phyloP scores from a whole-genome alignment of 768 basidiomycete genomes.

The Termitomyces sp. region DNA sequence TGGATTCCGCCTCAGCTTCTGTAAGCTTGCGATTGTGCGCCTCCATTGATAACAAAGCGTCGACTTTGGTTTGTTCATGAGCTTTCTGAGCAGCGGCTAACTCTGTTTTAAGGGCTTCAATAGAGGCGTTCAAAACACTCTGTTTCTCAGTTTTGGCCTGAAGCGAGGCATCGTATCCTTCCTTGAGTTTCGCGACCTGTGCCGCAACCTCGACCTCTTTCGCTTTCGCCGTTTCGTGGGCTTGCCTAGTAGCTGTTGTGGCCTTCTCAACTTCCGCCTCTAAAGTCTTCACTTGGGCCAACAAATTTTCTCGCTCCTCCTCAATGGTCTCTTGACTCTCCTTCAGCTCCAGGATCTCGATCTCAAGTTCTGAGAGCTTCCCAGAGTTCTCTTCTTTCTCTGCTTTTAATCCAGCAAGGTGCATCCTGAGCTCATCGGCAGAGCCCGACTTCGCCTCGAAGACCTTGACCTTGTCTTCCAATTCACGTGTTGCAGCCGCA shows the following conservation, averaged over 20 bases:
- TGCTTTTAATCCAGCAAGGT: slow-evolving; percentile 33
- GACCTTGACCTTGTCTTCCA: slow-evolving; percentile 35
- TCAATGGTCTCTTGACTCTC: slow-evolving; percentile 63
- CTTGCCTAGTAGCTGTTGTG: slow-evolving; percentile 39
- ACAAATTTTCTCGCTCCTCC: slow-evolving; percentile 45
- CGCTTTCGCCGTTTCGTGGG: slow-evolving; percentile 37
- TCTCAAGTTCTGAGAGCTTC: slow-evolving; percentile 75
- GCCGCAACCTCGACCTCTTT: slow-evolving; percentile 41
- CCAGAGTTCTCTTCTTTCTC: slow-evolving; percentile 68
- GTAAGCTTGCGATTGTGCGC: slow-evolving; percentile 42
- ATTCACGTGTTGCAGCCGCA: slow-evolving; percentile 40
- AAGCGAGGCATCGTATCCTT: slow-evolving; percentile 41
- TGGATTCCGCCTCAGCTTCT: slow-evolving; percentile 45
- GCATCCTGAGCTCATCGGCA: slow-evolving; percentile 27
- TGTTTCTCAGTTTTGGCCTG: slow-evolving; percentile 38
- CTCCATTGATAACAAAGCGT: slow-evolving; percentile 38
- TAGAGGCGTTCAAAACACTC: slow-evolving; percentile 32
- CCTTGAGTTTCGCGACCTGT: slow-evolving; percentile 32
- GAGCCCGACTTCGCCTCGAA: slow-evolving; percentile 42
- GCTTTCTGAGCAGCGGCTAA: slow-evolving; percentile 37
- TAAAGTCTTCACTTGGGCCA: slow-evolving; percentile 40
- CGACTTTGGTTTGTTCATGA: slow-evolving; percentile 43
- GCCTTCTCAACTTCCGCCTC: slow-evolving; percentile 51
- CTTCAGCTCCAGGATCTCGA: slow-evolving; percentile 73
- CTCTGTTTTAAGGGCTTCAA: slow-evolving; percentile 41